Conservation (phyloP, 23 red algal genomes). For the Gracilaria caudata region DNA sequence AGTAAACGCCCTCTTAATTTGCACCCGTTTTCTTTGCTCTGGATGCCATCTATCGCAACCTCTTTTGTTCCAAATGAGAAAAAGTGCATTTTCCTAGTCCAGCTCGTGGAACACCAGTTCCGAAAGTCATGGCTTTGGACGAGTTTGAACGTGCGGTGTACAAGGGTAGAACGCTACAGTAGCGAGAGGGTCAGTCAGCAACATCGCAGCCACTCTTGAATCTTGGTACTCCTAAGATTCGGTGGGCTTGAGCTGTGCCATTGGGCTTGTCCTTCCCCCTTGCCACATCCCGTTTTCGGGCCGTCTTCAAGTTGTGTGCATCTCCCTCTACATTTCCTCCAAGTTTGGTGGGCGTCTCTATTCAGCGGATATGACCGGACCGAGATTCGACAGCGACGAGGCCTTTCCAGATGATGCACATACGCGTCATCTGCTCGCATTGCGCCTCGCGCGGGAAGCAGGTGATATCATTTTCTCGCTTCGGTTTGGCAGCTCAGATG, state of each 20-base stretch:
- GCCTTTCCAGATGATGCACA: slow-evolving; percentile 9
- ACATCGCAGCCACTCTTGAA: not conserved
- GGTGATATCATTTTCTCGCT: slow-evolving; percentile 40
- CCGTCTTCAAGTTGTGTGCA: no score
- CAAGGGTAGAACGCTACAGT: not conserved
- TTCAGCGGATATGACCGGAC: not conserved
- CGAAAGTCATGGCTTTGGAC: not conserved
- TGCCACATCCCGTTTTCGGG: not conserved
- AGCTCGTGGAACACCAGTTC: not conserved
- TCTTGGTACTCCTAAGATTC: no score
- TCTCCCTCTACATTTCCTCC: not conserved
- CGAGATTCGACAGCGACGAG: not conserved
- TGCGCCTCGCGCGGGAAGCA: slow-evolving; percentile 26
- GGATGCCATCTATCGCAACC: not conserved
- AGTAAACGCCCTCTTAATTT: not conserved
- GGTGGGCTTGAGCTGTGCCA: not conserved
- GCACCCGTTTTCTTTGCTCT: not conserved
- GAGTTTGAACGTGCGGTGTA: not conserved
- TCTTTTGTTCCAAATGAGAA: not conserved
- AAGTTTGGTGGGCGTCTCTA: not conserved
- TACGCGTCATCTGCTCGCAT: slow-evolving; percentile 31
- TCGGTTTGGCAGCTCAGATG: not conserved
- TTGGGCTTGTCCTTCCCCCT: not conserved
- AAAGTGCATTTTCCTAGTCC: not conserved
- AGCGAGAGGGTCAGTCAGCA: no score